Base-by-base conservation (phyloP, 2,329 filamentous ascomycete species). In the Aspergillus proliferans region DNA sequence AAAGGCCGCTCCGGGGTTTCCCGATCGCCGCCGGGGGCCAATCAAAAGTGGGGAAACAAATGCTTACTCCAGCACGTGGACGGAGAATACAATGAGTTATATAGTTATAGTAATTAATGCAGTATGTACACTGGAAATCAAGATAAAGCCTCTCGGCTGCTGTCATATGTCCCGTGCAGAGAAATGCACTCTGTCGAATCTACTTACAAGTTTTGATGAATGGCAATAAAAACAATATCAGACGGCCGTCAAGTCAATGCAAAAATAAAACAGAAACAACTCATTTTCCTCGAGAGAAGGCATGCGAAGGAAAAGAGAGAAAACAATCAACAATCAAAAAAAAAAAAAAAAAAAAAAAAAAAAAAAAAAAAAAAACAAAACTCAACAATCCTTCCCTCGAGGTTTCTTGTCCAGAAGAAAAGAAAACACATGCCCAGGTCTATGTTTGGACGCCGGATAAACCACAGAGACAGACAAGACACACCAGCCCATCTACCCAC, bases 371-470 rank as follows among this genome's bases (percentile, higher is more conserved):
- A 18, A 18, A 24, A 46, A 1, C 4, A 50, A 36, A 48, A 45
- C 38, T 21, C 45, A 47, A 47, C 7, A 50, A 38, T 30, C 26
- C 26, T 30, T 30, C 26, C 26, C 26, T 30, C 26, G 26, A 30
- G 26, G 26, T 30, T 30, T 30, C 26, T 12, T 30, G 10, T 30
- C 26, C 26, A 12, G 10, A 30, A 30, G 26, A 43, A 49, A 43
- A 46, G 18, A 34, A 43, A 26, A 60, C 60, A 66, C 62, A 69
- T 68, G 65, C 66, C 67, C 67, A 64, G 61, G 64, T 70, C 67
- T 70, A 70, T 70, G 58, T 61, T 60, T 67, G 65, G 67, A 70
- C 67, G 67, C 67, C 67, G 58, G 60, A 66, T 59, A 58, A 69
- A 67, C 59, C 64, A 47, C 54, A 55, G 61, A 28, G 26, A 28